Percentiles rank a stretch among this genome's conserved stretches.
Conservation (phyloP, 2,329 filamentous ascomycete species). For the Leptosphaerulina australis region DNA sequence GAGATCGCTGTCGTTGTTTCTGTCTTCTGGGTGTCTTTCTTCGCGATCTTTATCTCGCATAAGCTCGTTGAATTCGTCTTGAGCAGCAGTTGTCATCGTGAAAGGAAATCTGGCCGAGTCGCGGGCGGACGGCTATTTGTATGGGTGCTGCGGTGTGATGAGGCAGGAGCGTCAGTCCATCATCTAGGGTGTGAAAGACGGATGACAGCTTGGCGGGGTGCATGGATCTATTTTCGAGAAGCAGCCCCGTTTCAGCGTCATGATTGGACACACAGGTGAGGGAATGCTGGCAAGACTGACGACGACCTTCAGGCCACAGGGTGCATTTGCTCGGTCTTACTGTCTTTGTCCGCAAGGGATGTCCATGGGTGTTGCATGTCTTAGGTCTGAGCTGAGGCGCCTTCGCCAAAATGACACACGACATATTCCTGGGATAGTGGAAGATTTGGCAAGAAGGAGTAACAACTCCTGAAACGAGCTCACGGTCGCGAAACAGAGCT, state of each 20-base stretch:
- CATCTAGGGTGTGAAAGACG: conserved; percentile 11
- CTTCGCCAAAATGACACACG: conserved; percentile 20
- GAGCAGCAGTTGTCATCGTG: conserved; percentile 54
- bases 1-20: conserved; percentile 63
- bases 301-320: conserved; percentile 14
- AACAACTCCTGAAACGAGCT: conserved; percentile 28
- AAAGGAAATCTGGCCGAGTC: conserved; percentile 21
- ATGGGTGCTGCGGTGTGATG: conserved; percentile 19
- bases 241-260: conserved; percentile 20
- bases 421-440: conserved; percentile 20
- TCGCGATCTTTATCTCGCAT: conserved; percentile 54
- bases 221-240: conserved; percentile 20
- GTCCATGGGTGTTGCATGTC: conserved; percentile 8
- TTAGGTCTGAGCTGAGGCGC: conserved; percentile 22
- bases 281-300: conserved; percentile 14
- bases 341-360: conserved; percentile 9
- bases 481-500: conserved; percentile 32
- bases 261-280: conserved; percentile 30
- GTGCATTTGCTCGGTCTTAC: conserved; percentile 6
- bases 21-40: conserved; percentile 57
- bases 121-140: conserved; percentile 16
- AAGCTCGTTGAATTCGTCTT: conserved; percentile 60
- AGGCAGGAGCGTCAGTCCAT: conserved; percentile 9
- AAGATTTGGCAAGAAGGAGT: conserved; percentile 28
- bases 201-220: conserved; percentile 23